These are phyloP conservation scores for Syzygium syzygioides DNA, from an alignment of 441 rosid species.

Conservation along the genomic window DNA sequence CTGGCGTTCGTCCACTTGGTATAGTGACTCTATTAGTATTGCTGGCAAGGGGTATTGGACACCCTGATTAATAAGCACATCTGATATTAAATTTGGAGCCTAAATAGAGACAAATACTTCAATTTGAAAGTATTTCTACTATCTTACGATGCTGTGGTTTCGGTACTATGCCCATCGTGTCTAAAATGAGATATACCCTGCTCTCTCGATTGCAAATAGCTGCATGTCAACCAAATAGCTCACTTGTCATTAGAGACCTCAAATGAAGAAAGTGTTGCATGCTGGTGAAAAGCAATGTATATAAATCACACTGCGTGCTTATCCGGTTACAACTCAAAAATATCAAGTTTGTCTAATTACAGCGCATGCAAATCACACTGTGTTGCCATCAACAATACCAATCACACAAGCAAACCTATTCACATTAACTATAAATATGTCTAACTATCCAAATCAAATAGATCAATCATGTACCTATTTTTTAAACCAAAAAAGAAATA, in stretches of 20 bases:
- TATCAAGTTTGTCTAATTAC: neutral
- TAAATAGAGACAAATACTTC: slow-evolving; percentile 8
- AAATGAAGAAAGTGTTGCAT: slow-evolving; percentile 4
- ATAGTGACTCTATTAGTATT: slow-evolving; percentile 61
- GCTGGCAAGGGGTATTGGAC: slow-evolving; percentile 60
- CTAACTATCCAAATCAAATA: neutral
- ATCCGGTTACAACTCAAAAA: neutral
- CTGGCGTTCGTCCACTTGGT: slow-evolving; percentile 52
- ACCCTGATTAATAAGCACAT: slow-evolving; percentile 43
- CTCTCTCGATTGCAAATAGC: slow-evolving; percentile 85
- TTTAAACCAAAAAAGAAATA: neutral
- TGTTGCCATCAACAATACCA: neutral
- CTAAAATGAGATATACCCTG: slow-evolving; percentile 56
- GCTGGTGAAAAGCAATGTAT: neutral
- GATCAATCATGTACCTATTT: neutral
- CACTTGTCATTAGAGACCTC: neutral
- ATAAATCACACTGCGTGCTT: neutral
- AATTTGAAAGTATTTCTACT: slow-evolving; percentile 4
- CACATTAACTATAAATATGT: neutral
- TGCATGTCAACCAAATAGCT: slow-evolving; percentile 27
- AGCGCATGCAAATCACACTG: neutral
- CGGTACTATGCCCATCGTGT: slow-evolving; percentile 68
- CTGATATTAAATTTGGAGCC: slow-evolving; percentile 2
- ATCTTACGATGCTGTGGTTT: slow-evolving; percentile 76
- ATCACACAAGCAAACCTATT: neutral